Conservation (phyloP, 176 grass and related monocot species). For the Rhynchospora tenuis region DNA sequence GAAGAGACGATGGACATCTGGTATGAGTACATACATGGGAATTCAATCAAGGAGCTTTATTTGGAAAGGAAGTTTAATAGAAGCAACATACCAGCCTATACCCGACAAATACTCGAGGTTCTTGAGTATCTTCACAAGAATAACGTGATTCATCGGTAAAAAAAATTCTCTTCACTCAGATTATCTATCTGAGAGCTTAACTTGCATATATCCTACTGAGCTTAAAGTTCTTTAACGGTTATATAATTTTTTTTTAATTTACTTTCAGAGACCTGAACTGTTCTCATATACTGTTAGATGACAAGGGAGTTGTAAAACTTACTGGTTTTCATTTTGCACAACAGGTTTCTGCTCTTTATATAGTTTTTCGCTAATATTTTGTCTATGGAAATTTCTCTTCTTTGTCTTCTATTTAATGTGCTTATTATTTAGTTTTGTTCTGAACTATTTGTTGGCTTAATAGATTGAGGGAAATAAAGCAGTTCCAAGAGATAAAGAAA, state of each 20-base stretch:
- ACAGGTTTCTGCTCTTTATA: background rate
- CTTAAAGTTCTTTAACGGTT: background rate
- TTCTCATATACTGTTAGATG: background rate
- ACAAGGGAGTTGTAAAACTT: background rate
- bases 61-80: background rate
- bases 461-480: background rate
- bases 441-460: background rate
- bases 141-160: background rate
- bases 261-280: background rate
- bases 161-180: background rate
- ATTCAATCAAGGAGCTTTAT: background rate
- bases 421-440: background rate
- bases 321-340: background rate
- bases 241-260: background rate
- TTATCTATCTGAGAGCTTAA: no score
- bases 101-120: background rate
- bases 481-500: background rate
- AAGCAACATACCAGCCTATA: background rate
- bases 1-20: no score
- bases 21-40: background rate
- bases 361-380: background rate
- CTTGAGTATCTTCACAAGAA: background rate
- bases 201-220: background rate
- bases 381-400: background rate
- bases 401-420: background rate